Conservation (phyloP, 2,329 filamentous ascomycete genomes). For the Didymella glomerata region DNA sequence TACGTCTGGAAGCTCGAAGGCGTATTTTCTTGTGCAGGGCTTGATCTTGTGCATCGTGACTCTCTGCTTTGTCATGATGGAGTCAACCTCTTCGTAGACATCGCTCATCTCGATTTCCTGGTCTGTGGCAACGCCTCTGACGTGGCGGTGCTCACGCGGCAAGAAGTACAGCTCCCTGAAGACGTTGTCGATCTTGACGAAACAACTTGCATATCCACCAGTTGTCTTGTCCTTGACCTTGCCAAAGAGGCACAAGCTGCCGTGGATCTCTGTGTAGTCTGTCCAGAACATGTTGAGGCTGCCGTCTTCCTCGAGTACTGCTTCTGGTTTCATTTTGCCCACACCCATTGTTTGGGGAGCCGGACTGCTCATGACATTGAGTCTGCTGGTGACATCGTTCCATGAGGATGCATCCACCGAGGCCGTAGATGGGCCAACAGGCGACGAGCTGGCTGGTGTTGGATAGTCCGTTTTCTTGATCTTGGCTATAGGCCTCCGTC, state of each 20-base stretch:
- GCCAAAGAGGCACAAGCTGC: conserved; percentile 90
- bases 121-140: conserved; percentile 71
- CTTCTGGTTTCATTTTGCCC: conserved; percentile 82
- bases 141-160: conserved; percentile 72
- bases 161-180: conserved; percentile 92
- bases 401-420: conserved; percentile 78
- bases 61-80: conserved; percentile 84
- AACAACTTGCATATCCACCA: conserved; percentile 83
- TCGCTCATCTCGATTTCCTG: conserved; percentile 87
- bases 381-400: conserved; percentile 84
- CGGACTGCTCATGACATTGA: conserved; percentile 85
- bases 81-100: conserved; percentile 88
- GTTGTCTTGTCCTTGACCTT: conserved; percentile 92
- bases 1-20: conserved; percentile 87
- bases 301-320: conserved; percentile 93
- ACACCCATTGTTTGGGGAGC: conserved; percentile 68
- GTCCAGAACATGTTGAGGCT: conserved; percentile 96
- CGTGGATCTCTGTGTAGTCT: conserved; percentile 92
- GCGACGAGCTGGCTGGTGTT: conserved; percentile 79
- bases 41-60: conserved; percentile 96
- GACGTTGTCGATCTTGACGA: conserved; percentile 95
- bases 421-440: conserved; percentile 66
- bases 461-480: conserved; percentile 72
- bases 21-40: conserved; percentile 86
- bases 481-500: conserved; percentile 79